Percentiles rank a stretch among this genome's conserved stretches.
Conservation (phyloP, 495 filamentous ascomycete species). For the Pseudomonodictys pantanalensis region DNA sequence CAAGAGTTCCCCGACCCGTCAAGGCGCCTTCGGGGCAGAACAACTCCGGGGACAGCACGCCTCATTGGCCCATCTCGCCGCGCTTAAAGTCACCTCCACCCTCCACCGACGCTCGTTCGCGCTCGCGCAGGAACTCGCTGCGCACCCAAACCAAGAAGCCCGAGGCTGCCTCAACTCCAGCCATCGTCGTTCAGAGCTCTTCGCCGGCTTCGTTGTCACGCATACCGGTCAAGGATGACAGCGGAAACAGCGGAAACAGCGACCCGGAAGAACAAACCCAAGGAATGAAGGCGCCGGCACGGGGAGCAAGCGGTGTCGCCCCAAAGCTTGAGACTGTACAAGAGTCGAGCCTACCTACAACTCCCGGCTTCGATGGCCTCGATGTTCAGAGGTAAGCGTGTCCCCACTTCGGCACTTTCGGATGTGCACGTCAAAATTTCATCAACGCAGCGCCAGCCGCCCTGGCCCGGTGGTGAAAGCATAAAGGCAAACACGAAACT, state of each 20-base stretch:
- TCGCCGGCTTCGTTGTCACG: slow-evolving; percentile 49
- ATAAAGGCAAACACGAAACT: no score
- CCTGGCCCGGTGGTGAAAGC: not conserved
- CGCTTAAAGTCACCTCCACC: slow-evolving; percentile 68
- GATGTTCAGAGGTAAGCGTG: slow-evolving; percentile 21
- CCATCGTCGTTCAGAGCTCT: slow-evolving; percentile 56
- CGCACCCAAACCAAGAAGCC: slow-evolving; percentile 35
- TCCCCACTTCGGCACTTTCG: not conserved
- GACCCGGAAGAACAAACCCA: slow-evolving; percentile 55
- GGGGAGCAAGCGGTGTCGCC: slow-evolving; percentile 62
- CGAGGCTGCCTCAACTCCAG: slow-evolving; percentile 37
- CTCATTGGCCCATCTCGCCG: slow-evolving; percentile 66
- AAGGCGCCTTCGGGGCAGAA: slow-evolving; percentile 52
- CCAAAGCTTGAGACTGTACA: slow-evolving; percentile 87
- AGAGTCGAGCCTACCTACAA: slow-evolving; percentile 79
- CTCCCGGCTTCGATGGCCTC: slow-evolving; percentile 52
- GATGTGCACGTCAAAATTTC: not conserved
- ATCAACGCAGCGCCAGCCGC: not conserved
- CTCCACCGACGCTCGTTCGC: slow-evolving; percentile 40
- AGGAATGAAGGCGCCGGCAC: slow-evolving; percentile 62
- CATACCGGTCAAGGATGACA: slow-evolving; percentile 36
- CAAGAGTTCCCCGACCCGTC: slow-evolving; percentile 59
- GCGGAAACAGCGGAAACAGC: slow-evolving; percentile 1
- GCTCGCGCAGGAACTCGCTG: slow-evolving; percentile 41
- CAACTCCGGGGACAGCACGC: slow-evolving; percentile 49